phyloP scores from a whole-genome alignment of 2,329 filamentous ascomycete genomes.

The Penicillium sumatraense region DNA sequence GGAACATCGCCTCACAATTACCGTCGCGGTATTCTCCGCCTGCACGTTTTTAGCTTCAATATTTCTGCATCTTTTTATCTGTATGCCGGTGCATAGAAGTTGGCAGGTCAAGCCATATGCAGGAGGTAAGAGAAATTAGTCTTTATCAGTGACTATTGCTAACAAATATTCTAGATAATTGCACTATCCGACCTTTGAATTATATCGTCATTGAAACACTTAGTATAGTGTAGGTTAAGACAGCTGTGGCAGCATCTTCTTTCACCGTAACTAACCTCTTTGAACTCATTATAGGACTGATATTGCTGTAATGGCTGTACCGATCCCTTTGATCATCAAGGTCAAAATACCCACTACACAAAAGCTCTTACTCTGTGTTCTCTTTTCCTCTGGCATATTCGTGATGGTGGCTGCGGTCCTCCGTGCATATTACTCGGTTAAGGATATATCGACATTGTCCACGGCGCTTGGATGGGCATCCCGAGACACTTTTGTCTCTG shows the following conservation, averaged over 20 bases:
- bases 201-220: slow-evolving; percentile 23
- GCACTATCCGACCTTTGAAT: slow-evolving; percentile 19
- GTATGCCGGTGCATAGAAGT: slow-evolving; percentile 12
- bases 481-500: slow-evolving; percentile 22
- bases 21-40: slow-evolving; percentile 2
- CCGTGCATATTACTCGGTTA: slow-evolving; percentile 28
- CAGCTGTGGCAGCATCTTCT: too few relatives aligned
- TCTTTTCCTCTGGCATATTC: slow-evolving; percentile 26
- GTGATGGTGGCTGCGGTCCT: slow-evolving; percentile 24
- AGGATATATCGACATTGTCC: slow-evolving; percentile 15
- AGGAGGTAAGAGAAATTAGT: slow-evolving; percentile 8
- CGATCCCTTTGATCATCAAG: slow-evolving; percentile 22
- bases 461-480: slow-evolving; percentile 25
- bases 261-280: neutral
- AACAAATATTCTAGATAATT: slow-evolving; percentile 12
- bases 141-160: neutral
- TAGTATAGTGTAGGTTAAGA: slow-evolving; percentile 20
- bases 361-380: slow-evolving; percentile 19
- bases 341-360: slow-evolving; percentile 17
- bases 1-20: slow-evolving; percentile 19
- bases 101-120: slow-evolving; percentile 28
- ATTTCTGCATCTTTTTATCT: slow-evolving; percentile 20
- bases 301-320: slow-evolving; percentile 21
- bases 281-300: slow-evolving; percentile 17
- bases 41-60: slow-evolving; percentile 17